These are phyloP conservation scores for Cercophora newfieldiana DNA, from an alignment of 495 filamentous ascomycete genomes.

Conservation along the genomic window DNA sequence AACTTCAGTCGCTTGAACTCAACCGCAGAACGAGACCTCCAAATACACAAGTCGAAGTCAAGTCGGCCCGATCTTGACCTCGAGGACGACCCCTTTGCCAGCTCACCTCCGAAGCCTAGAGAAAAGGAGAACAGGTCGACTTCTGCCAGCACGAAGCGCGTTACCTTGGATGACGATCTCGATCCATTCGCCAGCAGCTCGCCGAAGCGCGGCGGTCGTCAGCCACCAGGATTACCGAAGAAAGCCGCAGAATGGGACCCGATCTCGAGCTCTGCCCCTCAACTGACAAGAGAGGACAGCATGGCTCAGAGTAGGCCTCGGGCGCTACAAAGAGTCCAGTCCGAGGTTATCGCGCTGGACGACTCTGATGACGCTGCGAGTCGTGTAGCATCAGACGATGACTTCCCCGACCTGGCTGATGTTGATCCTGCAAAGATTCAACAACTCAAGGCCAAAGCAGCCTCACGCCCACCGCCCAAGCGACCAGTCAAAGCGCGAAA, in stretches of 20 bases:
- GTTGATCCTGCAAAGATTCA: constrained; percentile 17
- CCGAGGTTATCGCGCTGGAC: constrained; percentile 27
- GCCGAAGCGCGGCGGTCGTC: neutral
- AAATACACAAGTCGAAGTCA: neutral
- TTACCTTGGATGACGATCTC: constrained; percentile 15
- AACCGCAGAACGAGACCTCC: neutral
- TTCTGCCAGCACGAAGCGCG: neutral
- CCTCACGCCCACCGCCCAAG: neutral
- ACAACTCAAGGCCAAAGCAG: neutral
- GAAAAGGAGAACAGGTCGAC: neutral
- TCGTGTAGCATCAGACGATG: constrained; percentile 25
- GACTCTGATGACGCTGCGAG: constrained; percentile 33
- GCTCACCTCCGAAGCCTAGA: constrained; percentile 13
- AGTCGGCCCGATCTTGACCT: neutral
- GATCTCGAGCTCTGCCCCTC: constrained; percentile 50
- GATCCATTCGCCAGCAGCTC: constrained; percentile 26
- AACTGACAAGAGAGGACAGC: constrained; percentile 19
- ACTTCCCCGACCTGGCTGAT: constrained; percentile 40
- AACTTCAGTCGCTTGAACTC: constrained; percentile 23
- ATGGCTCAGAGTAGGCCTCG: constrained; percentile 5
- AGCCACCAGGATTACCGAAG: constrained; percentile 2
- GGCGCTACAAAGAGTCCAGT: constrained; percentile 19
- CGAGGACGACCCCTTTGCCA: constrained; percentile 22
- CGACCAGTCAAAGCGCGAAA: neutral
- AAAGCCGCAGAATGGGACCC: constrained; percentile 45